Evolutionary conservation across 2,329 filamentous ascomycete species (phyloP).

Genomic region (Ophiostoma australiae): DNA sequence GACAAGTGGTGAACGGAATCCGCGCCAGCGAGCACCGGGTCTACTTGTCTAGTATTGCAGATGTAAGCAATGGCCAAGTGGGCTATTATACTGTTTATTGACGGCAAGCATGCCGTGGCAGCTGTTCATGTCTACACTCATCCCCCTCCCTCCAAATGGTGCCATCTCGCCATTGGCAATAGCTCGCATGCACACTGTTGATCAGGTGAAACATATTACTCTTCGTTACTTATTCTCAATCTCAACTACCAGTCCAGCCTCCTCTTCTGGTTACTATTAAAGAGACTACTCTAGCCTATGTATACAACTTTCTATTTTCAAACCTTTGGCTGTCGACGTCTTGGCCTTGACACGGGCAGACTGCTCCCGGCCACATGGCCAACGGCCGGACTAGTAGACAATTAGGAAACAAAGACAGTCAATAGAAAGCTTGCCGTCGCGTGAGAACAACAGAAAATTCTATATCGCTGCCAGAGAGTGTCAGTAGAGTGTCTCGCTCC

Average conservation of each 20-base stretch:
- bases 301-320: neutral
- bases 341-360: neutral
- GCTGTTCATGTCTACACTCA: no score
- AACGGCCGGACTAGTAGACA: neutral
- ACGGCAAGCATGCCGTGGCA: no score
- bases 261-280: neutral
- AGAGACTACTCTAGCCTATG: neutral
- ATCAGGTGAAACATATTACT: no score
- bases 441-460: neutral
- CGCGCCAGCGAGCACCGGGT: neutral
- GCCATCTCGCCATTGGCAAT: no score
- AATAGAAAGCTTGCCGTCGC: neutral
- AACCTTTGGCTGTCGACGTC: neutral
- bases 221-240: no score
- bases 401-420: neutral
- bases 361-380: neutral
- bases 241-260: neutral
- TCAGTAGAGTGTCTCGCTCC: neutral
- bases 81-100: no score
- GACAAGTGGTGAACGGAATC: neutral
- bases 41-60: no score
- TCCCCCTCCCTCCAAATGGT: no score
- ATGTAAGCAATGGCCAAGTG: no score
- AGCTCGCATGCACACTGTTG: no score
- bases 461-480: neutral